These are phyloP conservation scores for Singerocomus rubriflavus DNA, from an alignment of 1,284 basidiomycete genomes.

Conservation along the genomic window DNA sequence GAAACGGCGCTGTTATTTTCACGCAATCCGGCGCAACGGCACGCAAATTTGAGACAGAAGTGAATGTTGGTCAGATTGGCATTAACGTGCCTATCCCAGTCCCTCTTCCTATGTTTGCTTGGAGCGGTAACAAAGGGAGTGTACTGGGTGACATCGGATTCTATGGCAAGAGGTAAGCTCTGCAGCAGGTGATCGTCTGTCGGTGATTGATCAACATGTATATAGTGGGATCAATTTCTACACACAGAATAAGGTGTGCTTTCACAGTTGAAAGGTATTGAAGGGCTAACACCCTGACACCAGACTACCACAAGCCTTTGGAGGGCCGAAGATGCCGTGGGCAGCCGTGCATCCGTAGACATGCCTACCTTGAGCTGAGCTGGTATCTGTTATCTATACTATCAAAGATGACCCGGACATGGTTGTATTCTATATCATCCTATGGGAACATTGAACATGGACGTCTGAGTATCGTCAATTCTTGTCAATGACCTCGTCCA, in stretches of 20 bases:
- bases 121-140: constrained; percentile 90
- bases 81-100: constrained; percentile 94
- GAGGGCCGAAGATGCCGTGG: constrained; percentile 78
- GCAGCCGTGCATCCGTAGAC: constrained; percentile 71
- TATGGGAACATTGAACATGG: neutral
- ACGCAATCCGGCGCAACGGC: constrained; percentile 97
- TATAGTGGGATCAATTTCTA: constrained; percentile 83
- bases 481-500: constrained; percentile 53
- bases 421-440: constrained; percentile 13
- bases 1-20: constrained; percentile 96
- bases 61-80: constrained; percentile 89
- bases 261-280: neutral
- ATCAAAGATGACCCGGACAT: neutral
- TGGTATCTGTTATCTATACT: neutral
- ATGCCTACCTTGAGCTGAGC: constrained; percentile 64
- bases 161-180: constrained; percentile 75
- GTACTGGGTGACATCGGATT: constrained; percentile 87
- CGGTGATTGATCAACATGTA: constrained; percentile 6
- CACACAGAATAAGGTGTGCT: constrained; percentile 77
- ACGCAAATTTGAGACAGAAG: constrained; percentile 86
- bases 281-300: constrained; percentile 1
- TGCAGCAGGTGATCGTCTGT: neutral
- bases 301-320: constrained; percentile 82
- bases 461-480: constrained; percentile 17
- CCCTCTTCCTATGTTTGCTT: constrained; percentile 89